A percentile compares a stretch with the other conserved stretches of the same genome.
Evolutionary conservation across 208 protist genomes (phyloP).

Genomic region (Angomonas ambiguus): DNA sequence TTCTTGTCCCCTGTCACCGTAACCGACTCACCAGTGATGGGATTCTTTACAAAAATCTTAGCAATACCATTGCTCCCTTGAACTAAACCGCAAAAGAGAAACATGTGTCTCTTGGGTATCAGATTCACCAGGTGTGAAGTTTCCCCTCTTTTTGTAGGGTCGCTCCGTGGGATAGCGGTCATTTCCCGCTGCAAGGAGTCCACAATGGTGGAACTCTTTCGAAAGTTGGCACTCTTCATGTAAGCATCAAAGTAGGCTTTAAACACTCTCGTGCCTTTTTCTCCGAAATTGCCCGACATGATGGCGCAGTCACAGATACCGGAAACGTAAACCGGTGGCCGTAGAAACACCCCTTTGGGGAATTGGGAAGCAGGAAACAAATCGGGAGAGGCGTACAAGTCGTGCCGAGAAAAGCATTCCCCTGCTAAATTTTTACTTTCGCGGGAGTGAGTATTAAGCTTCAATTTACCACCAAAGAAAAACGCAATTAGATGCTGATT

Average conservation of each 20-base stretch:
- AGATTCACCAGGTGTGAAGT: slow-evolving; percentile 74
- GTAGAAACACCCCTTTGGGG: slow-evolving; percentile 83
- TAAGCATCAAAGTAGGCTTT: slow-evolving; percentile 84
- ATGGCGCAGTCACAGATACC: slow-evolving; percentile 86
- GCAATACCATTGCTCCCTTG: slow-evolving; percentile 37
- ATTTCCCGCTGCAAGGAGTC: slow-evolving; percentile 69
- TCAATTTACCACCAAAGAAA: slow-evolving; percentile 90
- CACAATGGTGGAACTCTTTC: slow-evolving; percentile 77
- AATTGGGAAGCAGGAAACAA: slow-evolving; percentile 31
- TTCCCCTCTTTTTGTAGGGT: slow-evolving; percentile 46
- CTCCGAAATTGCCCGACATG: slow-evolving; percentile 52
- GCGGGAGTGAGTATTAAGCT: slow-evolving; percentile 78
- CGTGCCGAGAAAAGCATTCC: slow-evolving; percentile 79
- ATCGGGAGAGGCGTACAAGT: slow-evolving; percentile 47
- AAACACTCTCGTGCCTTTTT: slow-evolving; percentile 84
- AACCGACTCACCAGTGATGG: slow-evolving; percentile 78
- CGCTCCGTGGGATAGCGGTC: slow-evolving; percentile 55
- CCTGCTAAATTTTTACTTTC: slow-evolving; percentile 78
- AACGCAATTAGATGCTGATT: slow-evolving; percentile 82
- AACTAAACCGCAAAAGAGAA: slow-evolving; percentile 69
- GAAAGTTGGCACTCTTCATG: slow-evolving; percentile 76
- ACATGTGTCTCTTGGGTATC: slow-evolving; percentile 78
- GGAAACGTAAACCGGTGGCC: slow-evolving; percentile 73
- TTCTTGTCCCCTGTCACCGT: slow-evolving; percentile 54
- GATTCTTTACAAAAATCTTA: slow-evolving; percentile 88